Percentiles rank a stretch among this genome's conserved stretches.
phyloP scores from a whole-genome alignment of 768 basidiomycete genomes.

The Lyophyllum atratum region DNA sequence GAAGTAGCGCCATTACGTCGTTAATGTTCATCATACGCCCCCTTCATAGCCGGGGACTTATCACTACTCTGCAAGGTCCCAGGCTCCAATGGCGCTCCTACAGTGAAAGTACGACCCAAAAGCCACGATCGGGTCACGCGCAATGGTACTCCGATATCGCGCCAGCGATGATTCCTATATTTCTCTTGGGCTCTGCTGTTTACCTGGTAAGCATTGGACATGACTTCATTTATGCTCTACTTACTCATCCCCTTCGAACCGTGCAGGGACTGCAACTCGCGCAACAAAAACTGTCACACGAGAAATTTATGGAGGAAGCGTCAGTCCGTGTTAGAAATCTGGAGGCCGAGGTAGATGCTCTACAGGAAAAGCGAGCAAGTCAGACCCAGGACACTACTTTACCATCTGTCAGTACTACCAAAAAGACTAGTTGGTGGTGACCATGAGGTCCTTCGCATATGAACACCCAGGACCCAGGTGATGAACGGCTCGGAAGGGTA shows the following conservation, averaged over 20 bases:
- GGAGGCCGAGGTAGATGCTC: constrained; percentile 57
- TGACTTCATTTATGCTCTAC: not conserved
- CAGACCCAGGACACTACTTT: constrained; percentile 11
- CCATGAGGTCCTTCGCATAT: not conserved
- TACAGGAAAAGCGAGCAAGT: constrained; percentile 32
- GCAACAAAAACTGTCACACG: constrained; percentile 65
- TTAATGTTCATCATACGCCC: constrained; percentile 19
- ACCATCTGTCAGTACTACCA: constrained; percentile 3
- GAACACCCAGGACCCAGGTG: not conserved
- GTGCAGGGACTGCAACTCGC: constrained; percentile 65
- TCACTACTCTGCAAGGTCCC: constrained; percentile 2
- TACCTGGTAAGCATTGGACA: constrained; percentile 57
- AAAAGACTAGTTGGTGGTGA: constrained; percentile 21
- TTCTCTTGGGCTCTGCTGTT: constrained; percentile 75
- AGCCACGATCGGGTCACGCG: constrained; percentile 51
- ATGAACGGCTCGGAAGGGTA: not conserved
- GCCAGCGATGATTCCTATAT: constrained; percentile 79
- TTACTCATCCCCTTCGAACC: constrained; percentile 1
- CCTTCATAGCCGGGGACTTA: constrained; percentile 12
- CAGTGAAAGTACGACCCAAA: constrained; percentile 15
- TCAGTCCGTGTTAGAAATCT: constrained; percentile 48
- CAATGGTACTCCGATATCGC: constrained; percentile 69
- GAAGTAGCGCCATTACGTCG: constrained; percentile 4
- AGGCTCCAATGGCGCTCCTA: constrained; percentile 18
- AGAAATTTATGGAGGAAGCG: constrained; percentile 72